Conservation (phyloP, 2,329 filamentous ascomycete species). For the Colletotrichum acutatum region DNA sequence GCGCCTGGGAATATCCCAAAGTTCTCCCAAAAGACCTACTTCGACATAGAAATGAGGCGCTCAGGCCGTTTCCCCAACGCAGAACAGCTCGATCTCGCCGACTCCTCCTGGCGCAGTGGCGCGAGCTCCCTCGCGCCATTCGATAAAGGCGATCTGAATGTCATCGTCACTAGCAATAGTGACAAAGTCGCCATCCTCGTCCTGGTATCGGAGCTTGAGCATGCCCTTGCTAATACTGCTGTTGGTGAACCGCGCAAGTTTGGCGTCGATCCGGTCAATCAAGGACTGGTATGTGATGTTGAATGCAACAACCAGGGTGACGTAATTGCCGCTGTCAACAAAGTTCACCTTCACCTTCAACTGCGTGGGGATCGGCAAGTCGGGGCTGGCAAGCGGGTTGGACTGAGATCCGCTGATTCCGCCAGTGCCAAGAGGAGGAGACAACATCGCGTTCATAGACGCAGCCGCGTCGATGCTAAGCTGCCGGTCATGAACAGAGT, state of each 20-base stretch:
- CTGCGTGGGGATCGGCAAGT: conserved; percentile 74
- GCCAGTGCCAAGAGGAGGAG: conserved; percentile 56
- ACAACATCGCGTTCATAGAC: conserved; percentile 48
- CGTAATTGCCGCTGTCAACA: conserved; percentile 79
- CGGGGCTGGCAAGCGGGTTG: conserved; percentile 52
- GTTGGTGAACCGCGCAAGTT: conserved; percentile 86
- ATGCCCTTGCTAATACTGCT: conserved; percentile 85
- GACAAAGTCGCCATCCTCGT: conserved; percentile 93
- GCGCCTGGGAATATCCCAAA: conserved; percentile 32
- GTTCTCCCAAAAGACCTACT: conserved; percentile 23
- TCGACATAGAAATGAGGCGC: conserved; percentile 34
- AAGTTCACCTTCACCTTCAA: conserved; percentile 97
- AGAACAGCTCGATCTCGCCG: conserved; percentile 91
- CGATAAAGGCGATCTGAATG: conserved; percentile 93
- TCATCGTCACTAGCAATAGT: conserved; percentile 96
- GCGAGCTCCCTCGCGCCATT: conserved; percentile 81
- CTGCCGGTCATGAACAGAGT: conserved; percentile 49
- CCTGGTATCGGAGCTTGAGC: conserved; percentile 88
- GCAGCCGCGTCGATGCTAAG: conserved; percentile 52
- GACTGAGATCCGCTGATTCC: conserved; percentile 38
- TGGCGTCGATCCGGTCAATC: conserved; percentile 95
- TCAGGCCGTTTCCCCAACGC: conserved; percentile 63
- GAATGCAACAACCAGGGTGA: conserved; percentile 94
- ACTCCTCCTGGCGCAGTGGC: conserved; percentile 74
- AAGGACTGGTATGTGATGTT: conserved; percentile 95